Conservation (phyloP, 305 asterid species). For the Plantago coronopus region DNA sequence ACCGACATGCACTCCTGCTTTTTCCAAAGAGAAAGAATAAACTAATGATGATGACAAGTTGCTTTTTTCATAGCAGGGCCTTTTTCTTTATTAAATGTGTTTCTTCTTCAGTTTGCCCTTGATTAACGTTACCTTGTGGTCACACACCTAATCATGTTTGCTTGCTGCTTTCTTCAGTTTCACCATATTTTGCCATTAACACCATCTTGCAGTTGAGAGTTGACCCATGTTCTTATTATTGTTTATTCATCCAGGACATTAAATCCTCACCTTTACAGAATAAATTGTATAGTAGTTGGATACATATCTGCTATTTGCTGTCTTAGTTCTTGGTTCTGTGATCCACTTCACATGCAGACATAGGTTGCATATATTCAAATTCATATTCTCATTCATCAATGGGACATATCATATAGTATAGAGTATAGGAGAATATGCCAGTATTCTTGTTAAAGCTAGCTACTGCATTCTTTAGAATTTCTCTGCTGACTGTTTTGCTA, state of each 20-base stretch:
- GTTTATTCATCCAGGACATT: slow-evolving; percentile 13
- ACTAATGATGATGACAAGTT: slow-evolving; percentile 28
- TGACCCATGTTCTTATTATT: slow-evolving; percentile 22
- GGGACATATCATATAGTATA: too few relatives aligned
- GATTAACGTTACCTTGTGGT: slow-evolving; percentile 26
- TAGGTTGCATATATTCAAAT: slow-evolving; percentile 30
- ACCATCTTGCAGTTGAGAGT: slow-evolving; percentile 26
- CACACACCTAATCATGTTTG: slow-evolving; percentile 18
- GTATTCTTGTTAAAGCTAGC: neutral
- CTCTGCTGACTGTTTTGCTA: neutral
- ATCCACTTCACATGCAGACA: slow-evolving; percentile 30
- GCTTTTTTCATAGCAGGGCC: slow-evolving; percentile 18
- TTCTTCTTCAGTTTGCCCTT: slow-evolving; percentile 25
- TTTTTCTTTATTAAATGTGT: slow-evolving; percentile 20
- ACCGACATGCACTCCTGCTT: slow-evolving; percentile 28
- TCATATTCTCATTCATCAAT: neutral
- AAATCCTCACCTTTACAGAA: slow-evolving; percentile 10
- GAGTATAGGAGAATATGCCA: neutral
- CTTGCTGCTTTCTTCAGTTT: neutral
- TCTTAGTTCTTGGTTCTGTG: slow-evolving; percentile 21
- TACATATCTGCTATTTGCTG: slow-evolving; percentile 7
- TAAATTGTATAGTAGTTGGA: neutral
- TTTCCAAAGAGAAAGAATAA: slow-evolving; percentile 17
- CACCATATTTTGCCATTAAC: neutral
- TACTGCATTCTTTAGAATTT: slow-evolving; percentile 6